Percentiles rank a stretch among this genome's conserved stretches.
Evolutionary conservation across 805 yeast genomes (phyloP).

Genomic region (Yamadazyma ubonensis): DNA sequence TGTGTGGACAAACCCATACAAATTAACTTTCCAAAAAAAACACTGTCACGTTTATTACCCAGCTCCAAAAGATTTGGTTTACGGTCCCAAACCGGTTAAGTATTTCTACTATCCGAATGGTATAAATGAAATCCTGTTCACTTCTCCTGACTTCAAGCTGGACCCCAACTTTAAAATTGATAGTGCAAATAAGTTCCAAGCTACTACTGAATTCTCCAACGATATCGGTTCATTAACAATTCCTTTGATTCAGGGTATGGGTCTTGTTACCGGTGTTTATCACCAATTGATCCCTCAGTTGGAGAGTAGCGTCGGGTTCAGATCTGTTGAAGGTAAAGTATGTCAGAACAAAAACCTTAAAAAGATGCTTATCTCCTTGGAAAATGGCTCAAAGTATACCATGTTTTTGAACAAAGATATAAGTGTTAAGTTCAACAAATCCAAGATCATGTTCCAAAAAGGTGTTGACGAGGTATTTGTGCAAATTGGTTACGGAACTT

Average conservation of each 20-base stretch:
- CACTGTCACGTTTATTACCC: conserved; percentile 16
- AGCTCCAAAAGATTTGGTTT: conserved; percentile 14
- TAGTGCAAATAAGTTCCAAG: conserved; percentile 16
- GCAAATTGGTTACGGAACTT: conserved; percentile 29
- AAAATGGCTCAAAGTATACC: conserved; percentile 17
- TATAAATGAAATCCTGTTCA: conserved; percentile 15
- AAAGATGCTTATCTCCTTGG: conserved; percentile 17
- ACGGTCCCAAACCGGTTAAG: conserved; percentile 16
- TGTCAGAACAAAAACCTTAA: conserved; percentile 17
- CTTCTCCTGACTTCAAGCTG: conserved; percentile 13
- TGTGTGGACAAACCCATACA: conserved; percentile 20
- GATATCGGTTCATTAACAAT: conserved; percentile 48
- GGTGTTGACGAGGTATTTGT: conserved; percentile 18
- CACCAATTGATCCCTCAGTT: conserved; percentile 51
- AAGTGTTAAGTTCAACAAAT: conserved; percentile 14
- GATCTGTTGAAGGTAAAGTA: conserved; percentile 11
- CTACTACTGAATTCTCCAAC: conserved; percentile 15
- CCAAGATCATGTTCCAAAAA: conserved; percentile 19
- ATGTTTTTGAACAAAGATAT: conserved; percentile 25
- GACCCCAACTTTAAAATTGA: conserved; percentile 11
- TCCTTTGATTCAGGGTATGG: conserved; percentile 79
- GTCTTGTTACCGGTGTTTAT: conserved; percentile 67
- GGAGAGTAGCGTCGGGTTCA: conserved; percentile 48
- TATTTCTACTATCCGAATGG: conserved; percentile 20
- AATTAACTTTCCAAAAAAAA: conserved; percentile 11